Conservation (phyloP, 129 eudicot genomes). For the Glebionis coronaria region DNA sequence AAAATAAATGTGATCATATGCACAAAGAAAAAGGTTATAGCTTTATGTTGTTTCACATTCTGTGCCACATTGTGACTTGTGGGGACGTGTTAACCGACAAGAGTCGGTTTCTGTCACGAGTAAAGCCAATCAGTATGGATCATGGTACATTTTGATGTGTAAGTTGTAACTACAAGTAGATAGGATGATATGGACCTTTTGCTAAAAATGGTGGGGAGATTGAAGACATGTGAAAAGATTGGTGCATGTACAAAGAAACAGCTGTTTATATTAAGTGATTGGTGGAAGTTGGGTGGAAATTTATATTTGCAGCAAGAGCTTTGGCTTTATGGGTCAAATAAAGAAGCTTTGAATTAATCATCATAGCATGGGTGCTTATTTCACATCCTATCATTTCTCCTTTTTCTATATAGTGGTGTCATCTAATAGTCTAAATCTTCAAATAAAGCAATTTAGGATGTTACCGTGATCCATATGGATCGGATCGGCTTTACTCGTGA, state of each 20-base stretch:
- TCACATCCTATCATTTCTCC: not conserved
- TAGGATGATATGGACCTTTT: not conserved
- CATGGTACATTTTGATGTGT: not conserved
- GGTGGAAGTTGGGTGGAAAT: conserved; percentile 34
- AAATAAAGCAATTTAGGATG: too few species aligned
- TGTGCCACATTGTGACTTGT: conserved; percentile 12
- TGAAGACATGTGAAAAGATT: conserved; percentile 32
- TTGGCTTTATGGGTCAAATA: conserved; percentile 7
- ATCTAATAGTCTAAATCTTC: too few species aligned
- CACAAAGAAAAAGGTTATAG: conserved; percentile 10
- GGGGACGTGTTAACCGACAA: conserved; percentile 8
- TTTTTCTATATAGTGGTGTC: not conserved
- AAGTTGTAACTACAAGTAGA: not conserved
- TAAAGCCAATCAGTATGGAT: conserved; percentile 4
- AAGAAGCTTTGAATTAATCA: not conserved
- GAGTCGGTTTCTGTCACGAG: not conserved
- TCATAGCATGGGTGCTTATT: not conserved
- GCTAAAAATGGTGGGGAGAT: conserved; percentile 18
- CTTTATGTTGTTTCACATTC: conserved; percentile 8
- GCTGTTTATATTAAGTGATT: conserved; percentile 20
- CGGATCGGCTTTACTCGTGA: not conserved
- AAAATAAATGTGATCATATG: conserved; percentile 15
- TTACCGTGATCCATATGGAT: conserved; percentile 9
- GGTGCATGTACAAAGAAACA: conserved; percentile 12
- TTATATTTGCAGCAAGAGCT: conserved; percentile 35